phyloP scores from a whole-genome alignment of 805 yeast genomes.

The Yarrowia yakushimensis region DNA sequence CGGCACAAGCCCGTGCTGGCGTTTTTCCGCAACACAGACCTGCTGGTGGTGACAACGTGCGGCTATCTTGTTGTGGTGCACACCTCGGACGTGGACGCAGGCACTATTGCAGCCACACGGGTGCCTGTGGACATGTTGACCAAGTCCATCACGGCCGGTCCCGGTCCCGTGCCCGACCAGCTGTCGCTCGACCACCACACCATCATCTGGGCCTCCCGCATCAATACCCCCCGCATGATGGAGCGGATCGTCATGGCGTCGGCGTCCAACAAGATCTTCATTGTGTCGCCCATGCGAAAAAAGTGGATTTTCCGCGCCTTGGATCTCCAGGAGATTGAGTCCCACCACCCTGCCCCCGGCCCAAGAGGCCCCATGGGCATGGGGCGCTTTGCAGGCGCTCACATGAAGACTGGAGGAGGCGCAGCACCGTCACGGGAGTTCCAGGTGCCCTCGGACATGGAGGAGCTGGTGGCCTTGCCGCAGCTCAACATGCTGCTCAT shows the following conservation, averaged over 20 bases:
- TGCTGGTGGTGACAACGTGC: slow-evolving; percentile 17
- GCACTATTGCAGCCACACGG: neutral
- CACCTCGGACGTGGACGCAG: slow-evolving; percentile 15
- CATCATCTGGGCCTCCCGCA: slow-evolving; percentile 16
- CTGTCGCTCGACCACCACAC: slow-evolving; percentile 1
- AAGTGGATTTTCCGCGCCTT: slow-evolving; percentile 20
- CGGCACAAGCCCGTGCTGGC: slow-evolving; percentile 14
- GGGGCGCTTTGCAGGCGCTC: neutral
- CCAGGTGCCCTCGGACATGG: slow-evolving; percentile 14
- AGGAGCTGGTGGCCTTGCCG: slow-evolving; percentile 26
- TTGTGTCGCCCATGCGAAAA: slow-evolving; percentile 22
- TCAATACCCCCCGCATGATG: slow-evolving; percentile 23
- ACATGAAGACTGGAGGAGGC: neutral
- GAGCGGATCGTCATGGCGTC: slow-evolving; percentile 21
- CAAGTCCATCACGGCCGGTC: slow-evolving; percentile 20
- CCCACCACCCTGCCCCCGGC: neutral
- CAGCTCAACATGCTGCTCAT: slow-evolving; percentile 33
- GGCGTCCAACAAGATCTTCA: neutral
- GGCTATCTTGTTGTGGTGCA: slow-evolving; percentile 23
- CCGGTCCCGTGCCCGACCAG: slow-evolving; percentile 11
- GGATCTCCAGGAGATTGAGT: slow-evolving; percentile 7
- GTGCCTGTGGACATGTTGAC: slow-evolving; percentile 21
- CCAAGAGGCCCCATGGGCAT: slow-evolving; percentile 4
- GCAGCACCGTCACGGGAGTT: neutral
- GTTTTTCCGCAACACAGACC: slow-evolving; percentile 9